Base-by-base conservation (phyloP, 1,284 basidiomycete genomes). In the Apiotrichum gracile region DNA sequence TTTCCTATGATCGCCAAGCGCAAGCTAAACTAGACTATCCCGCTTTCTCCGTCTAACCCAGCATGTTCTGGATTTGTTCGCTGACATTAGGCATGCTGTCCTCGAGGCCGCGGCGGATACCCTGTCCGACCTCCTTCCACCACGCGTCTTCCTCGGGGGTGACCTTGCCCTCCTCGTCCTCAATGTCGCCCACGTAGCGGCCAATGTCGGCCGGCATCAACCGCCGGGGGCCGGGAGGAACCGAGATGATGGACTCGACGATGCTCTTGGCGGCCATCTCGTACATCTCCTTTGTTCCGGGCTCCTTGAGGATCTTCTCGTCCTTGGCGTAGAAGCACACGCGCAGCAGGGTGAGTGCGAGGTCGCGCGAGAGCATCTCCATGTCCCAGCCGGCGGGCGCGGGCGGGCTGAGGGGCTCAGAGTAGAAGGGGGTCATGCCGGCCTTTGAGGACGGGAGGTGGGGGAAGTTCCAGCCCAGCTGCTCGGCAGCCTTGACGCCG, bases 301-400 rank as follows among this genome's bases (percentile, higher is more conserved):
- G 29, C 22, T 45, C 43, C 29, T 33, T 31, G 29, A 21, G 10
- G 29, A 45, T 45, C 22, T 31, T 17, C 45, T 49, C 47, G 4
- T 51, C 49, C 27, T 37, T 33, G 35, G 45, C 66, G 37, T 58
- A 67, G 34, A 57, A 58, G 35, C 62, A 63, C 10, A 62, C 55
- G 26, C 72, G 55, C 0, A 74, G 50, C 37, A 61, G 35, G 21
- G 33, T 25, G 38, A 59, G 52, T 27, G 62, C 45, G 14, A 65
- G 57, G 27, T 57, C 56, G 29, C 65, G 61, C 16, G 57, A 61
- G 16, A 74, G 61, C 27, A 64, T 47, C 60, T 74, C 72, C 29
- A 57, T 58, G 51, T 74, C 72, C 70, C 72, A 74, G 5, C 72
- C 72, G 9, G 59, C 49, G 22, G 61, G 63, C 42, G 60, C 58